Base-by-base conservation (phyloP, 139 green algal genomes). In the Chlorella sp. region DNA sequence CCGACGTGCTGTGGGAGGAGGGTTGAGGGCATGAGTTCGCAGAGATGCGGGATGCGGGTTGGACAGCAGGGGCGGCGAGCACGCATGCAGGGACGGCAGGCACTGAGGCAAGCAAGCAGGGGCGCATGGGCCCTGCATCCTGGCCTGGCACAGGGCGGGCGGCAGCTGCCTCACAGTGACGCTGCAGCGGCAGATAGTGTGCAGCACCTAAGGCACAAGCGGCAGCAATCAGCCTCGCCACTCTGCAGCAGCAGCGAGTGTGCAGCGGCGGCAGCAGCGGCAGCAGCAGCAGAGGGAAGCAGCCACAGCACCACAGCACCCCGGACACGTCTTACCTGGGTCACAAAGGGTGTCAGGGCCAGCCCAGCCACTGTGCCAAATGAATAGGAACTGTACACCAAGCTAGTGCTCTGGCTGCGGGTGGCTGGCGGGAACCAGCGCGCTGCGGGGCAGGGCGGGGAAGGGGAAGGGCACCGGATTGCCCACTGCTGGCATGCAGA, bases 301-400 rank as follows among this genome's bases (percentile, higher is more conserved):
- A n/a, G 24, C 77, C 24, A 83, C n/a, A n/a, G n/a, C n/a, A n/a
- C 36, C 78, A 84, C 26, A 11, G 3, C 80, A 36, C 15, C 32
- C 22, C 64, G 24, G 4, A 5, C n/a, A n/a, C 66, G 32, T 22
- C 40, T 3, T 32, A 60, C 66, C 42, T 76, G 69, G 26, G 91
- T 90, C 5, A 96, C n/a, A 7, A 87, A 16, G 0, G 95, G 94
- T 26, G 93, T 92, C 15, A 89, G 61, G 2, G 85, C 81, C 24
- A 97, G 91, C 16, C 92, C 93, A 32, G 92, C 75, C 22, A 97
- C 95, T 66, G 86, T 92, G 91, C 95, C 95, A 14, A 95, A 15
- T n/a, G 92, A 96, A 91, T 94, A 97, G 42, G 89, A 86, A 3
- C 89, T 90, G 86, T 97, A 97, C 3, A 96, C 89, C 4, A 87